A percentile compares a stretch with the other conserved stretches of the same genome.
These are phyloP conservation scores for Helicosporidium sp. DNA, from an alignment of 139 green algal genomes.

Conservation along the genomic window DNA sequence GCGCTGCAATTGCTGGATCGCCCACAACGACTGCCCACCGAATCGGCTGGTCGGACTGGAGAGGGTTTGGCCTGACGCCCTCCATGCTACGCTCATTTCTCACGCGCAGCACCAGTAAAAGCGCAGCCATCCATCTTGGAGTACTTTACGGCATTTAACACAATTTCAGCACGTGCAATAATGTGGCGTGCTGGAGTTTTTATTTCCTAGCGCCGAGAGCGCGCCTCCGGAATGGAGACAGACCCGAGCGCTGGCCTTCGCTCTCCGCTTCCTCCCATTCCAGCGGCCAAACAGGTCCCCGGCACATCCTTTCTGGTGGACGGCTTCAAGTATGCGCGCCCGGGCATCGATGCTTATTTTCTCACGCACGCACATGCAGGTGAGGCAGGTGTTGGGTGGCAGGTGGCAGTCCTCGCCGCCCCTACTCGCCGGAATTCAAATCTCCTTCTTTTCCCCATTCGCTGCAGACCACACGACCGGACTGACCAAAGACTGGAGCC, in stretches of 20 bases:
- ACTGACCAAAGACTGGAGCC: constrained; percentile 40
- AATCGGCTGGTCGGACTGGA: too few species aligned
- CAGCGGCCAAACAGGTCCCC: constrained; percentile 15
- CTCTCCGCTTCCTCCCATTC: too few species aligned
- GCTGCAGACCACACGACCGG: constrained; percentile 62
- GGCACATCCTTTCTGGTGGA: constrained; percentile 30
- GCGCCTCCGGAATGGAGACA: too few species aligned
- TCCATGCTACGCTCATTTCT: too few species aligned
- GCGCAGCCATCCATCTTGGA: too few species aligned
- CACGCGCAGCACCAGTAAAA: too few species aligned
- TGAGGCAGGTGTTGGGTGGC: constrained; percentile 2
- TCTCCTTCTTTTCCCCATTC: background rate
- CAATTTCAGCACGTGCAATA: background rate
- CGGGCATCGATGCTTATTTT: constrained; percentile 23
- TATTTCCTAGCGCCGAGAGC: too few species aligned
- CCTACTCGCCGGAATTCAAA: background rate
- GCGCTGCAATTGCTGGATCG: too few species aligned
- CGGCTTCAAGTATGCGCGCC: constrained; percentile 16
- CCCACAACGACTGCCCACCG: too few species aligned
- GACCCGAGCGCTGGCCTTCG: too few species aligned
- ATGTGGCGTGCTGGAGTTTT: too few species aligned
- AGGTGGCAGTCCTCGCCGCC: background rate
- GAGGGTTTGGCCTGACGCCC: too few species aligned
- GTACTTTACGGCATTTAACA: background rate
- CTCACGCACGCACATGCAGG: constrained; percentile 49